Evolutionary conservation across 176 grass and related monocot genomes (phyloP), one percentile per base, ranked within the genome.

Genomic region (Ananas comosus): DNA sequence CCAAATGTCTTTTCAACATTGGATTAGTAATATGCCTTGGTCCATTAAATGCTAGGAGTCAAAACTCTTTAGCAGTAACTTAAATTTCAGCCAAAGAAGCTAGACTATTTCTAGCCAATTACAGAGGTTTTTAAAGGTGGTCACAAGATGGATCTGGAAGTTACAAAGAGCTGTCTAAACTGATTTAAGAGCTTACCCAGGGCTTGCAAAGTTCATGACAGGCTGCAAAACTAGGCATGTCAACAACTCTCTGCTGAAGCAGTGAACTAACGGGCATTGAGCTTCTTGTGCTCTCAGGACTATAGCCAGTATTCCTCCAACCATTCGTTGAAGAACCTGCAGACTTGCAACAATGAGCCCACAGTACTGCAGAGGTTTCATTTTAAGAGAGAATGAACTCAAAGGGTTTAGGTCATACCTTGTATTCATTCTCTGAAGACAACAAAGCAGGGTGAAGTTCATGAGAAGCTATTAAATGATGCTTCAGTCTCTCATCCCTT

Each of bases 401-500:
- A 9, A 67, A 49, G 21, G 4, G 49, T 67, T 10, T 70, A 75
- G 64, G 21, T 71, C 70, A 57, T 52, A 97, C 94, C 89, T 88
- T 88, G 72, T 97, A 85, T 81, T 97, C 94, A 59, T 79, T 85
- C 72, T 97, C 82, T 70, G 87, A 82, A 81, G 94, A 97, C 74
- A 97, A 85, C 78, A 97, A 74, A 61, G 94, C 94, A 73, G 87
- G 94, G 74, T 93, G 94, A 85, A 97, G 89, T 87, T 92, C 79
- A 73, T 85, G 86, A 65, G 94, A 87, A 64, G 85, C 84, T 61
- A 90, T 92, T 74, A 97, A 72, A 80, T 97, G 84, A 2, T 77
- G 86, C 64, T 93, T 97, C 74, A 97, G 71, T 52, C 63, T 87
- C 64, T 97, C 94, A 72, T 97, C 94, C 83, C 86, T 92, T 92